Evolutionary conservation across 2,329 filamentous ascomycete species (phyloP).

Genomic region (Trichoderma sp.): DNA sequence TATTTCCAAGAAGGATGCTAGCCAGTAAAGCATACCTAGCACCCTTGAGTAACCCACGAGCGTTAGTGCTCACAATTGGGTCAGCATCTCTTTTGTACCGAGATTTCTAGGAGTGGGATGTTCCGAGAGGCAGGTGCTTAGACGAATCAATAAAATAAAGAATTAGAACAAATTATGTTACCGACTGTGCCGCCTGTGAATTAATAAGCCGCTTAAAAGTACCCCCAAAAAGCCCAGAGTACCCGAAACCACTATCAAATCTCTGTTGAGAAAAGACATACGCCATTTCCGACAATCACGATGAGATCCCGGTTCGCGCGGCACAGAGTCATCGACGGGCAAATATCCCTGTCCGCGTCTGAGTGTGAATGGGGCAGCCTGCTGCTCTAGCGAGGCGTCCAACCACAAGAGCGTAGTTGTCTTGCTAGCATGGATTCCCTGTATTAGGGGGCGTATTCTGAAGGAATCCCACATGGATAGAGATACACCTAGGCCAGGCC

Average conservation of each 20-base stretch:
- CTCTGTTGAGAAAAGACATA: background rate
- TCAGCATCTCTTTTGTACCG: background rate
- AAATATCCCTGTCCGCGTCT: background rate
- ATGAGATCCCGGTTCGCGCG: background rate
- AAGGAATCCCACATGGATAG: background rate
- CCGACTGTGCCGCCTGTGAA: background rate
- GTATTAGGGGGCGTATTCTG: background rate
- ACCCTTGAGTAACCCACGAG: background rate
- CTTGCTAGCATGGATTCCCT: background rate
- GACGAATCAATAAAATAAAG: background rate
- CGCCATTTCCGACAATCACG: background rate
- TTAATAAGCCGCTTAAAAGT: too few relatives aligned
- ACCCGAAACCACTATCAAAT: background rate
- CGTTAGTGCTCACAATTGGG: background rate
- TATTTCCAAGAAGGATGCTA: background rate
- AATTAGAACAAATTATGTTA: background rate
- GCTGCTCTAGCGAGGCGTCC: background rate
- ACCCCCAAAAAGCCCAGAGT: background rate
- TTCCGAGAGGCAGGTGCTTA: background rate
- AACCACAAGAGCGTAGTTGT: background rate
- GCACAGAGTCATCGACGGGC: background rate
- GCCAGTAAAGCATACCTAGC: background rate
- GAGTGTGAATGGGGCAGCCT: background rate
- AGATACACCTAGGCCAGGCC: background rate
- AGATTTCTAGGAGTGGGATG: background rate